Evolutionary conservation across 148 eudicot species (phyloP), one percentile per base, ranked within the genome.

Genomic region (Nyssa sinensis): DNA sequence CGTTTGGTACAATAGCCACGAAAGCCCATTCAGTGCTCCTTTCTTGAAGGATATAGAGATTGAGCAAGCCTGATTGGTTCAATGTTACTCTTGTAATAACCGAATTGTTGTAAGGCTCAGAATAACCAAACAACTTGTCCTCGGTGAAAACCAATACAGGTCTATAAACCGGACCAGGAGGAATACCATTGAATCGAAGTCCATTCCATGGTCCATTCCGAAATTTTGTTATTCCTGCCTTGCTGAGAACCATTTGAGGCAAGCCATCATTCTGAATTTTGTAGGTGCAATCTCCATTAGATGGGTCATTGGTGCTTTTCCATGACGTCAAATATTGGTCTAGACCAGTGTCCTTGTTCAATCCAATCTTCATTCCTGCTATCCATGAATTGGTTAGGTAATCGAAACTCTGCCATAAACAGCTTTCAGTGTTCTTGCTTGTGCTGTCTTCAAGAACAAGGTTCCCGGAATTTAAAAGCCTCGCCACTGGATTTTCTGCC

Each of bases 21-120:
- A 64, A 21, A 30, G 28, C 10, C 74, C 79, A 75, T 35, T 59
- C 74, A 59, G 69, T 24, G 27, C 5, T 71, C n/a, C 53, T 34
- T 13, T 55, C 69, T 5, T 55, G 71, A 64, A 64, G 39, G 14
- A 17, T 39, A 14, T 33, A 75, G 0, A 57, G 47, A 17, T 66
- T 60, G 2, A 80, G 24, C 1, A 37, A 12, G 14, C 72, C 83
- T 7, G 64, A 60, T 14, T 33, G 30, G 23, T 66, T 53, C 32
- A 78, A 27, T 2, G 37, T 57, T 16, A 78, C 3, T 19, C 81
- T 72, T 4, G 71, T 12, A 19, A 64, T 19, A 9, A 33, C 21
- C 7, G 71, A 66, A 29, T 29, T 29, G 16, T 66, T 23, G 21
- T 41, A 17, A 24, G 51, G 28, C 33, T 59, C 62, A 12, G 39